Evolutionary conservation across 129 eudicot species (phyloP).

Genomic region (Lactuca saligna): DNA sequence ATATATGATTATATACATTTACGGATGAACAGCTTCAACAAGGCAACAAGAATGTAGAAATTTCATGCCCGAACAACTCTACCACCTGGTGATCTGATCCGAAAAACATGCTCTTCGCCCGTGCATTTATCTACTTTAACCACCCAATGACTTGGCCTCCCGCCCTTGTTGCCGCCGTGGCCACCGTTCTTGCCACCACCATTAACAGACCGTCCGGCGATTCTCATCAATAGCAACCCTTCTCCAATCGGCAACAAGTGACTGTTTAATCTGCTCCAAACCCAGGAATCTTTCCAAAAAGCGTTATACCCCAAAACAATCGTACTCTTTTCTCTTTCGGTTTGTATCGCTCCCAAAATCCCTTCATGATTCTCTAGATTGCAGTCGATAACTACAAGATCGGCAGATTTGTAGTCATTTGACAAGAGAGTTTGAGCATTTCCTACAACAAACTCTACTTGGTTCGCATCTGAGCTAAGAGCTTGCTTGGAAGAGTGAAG

Average conservation of each 20-base stretch:
- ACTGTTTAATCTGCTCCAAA: conserved; percentile 34
- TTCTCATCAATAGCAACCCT: conserved; percentile 51
- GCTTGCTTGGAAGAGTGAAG: conserved; percentile 30
- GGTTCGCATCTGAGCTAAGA: conserved; percentile 16
- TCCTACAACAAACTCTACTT: conserved; percentile 48
- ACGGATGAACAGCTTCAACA: conserved; percentile 16
- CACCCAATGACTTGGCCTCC: conserved; percentile 51
- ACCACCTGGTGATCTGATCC: conserved; percentile 44
- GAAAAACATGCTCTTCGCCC: conserved; percentile 67
- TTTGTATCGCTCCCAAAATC: conserved; percentile 31
- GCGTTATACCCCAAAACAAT: conserved; percentile 69
- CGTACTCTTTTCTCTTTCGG: conserved; percentile 20
- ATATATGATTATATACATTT: conserved; percentile 17
- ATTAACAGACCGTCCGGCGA: conserved; percentile 11
- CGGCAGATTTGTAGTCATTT: conserved; percentile 48
- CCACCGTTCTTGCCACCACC: conserved; percentile 20
- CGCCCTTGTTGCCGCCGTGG: conserved; percentile 20
- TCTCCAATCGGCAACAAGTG: conserved; percentile 73
- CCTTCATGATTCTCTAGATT: conserved; percentile 38
- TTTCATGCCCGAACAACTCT: conserved; percentile 24
- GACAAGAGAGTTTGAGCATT: conserved; percentile 37
- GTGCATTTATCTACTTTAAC: conserved; percentile 59
- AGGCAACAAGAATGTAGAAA: conserved; percentile 5
- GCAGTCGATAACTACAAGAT: conserved; percentile 56
- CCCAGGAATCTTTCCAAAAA: conserved; percentile 38